phyloP scores from a whole-genome alignment of 352 stramenopile species.

The Globisporangium takayamanum region DNA sequence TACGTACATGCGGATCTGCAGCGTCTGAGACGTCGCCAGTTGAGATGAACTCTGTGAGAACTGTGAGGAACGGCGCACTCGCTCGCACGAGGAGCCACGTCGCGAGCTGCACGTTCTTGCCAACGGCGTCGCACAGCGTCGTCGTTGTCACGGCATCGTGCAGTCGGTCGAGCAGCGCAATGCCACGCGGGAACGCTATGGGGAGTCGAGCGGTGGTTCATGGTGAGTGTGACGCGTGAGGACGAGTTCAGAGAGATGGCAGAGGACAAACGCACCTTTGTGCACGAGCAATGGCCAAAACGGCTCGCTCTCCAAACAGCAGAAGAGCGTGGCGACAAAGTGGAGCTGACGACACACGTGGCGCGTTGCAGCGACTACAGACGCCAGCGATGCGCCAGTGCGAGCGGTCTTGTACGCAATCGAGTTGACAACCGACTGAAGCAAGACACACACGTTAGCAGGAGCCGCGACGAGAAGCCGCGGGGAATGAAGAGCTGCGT shows the following conservation, averaged over 20 bases:
- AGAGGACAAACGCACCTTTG: slow-evolving; percentile 11
- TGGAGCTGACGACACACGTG: slow-evolving; percentile 27
- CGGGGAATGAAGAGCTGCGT: neutral
- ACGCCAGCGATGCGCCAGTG: slow-evolving; percentile 17
- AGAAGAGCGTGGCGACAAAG: slow-evolving; percentile 21
- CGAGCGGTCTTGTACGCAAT: neutral
- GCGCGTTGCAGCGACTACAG: slow-evolving; percentile 27
- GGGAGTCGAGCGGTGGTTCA: neutral
- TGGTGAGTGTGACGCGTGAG: neutral
- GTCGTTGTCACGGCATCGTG: slow-evolving; percentile 27
- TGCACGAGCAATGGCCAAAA: slow-evolving; percentile 40
- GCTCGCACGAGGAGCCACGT: slow-evolving; percentile 55
- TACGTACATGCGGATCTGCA: slow-evolving; percentile 49
- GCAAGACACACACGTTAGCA: neutral
- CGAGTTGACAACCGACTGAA: slow-evolving; percentile 8
- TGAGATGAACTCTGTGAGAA: slow-evolving; percentile 43
- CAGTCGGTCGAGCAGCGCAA: slow-evolving; percentile 45
- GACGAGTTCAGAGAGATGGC: neutral
- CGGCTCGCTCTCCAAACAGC: slow-evolving; percentile 16
- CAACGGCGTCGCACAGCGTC: slow-evolving; percentile 29
- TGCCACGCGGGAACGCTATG: slow-evolving; percentile 42
- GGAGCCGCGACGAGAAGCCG: neutral
- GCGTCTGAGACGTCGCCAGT: slow-evolving; percentile 33
- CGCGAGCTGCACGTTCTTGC: slow-evolving; percentile 23
- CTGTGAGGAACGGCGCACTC: slow-evolving; percentile 40